Conservation (phyloP, 2,329 filamentous ascomycete species). For the Nemania sp. region DNA sequence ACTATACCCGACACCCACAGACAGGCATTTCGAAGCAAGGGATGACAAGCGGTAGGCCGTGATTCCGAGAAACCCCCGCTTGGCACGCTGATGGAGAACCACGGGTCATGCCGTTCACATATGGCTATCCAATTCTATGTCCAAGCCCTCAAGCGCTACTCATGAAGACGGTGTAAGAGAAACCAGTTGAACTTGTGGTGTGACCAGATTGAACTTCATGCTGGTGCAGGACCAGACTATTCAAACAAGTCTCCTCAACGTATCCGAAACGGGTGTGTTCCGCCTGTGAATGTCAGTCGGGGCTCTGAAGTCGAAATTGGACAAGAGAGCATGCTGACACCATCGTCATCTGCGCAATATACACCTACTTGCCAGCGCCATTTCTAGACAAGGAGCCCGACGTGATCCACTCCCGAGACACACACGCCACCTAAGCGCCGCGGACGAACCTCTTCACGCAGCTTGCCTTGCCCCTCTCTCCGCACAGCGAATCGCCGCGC, state of each 20-base stretch:
- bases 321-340: constrained; percentile 33
- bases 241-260: constrained; percentile 41
- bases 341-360: constrained; percentile 21
- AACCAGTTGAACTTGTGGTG: constrained; percentile 36
- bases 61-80: neutral
- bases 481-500: constrained; percentile 42
- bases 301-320: too few relatives aligned
- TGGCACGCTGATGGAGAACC: neutral
- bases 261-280: constrained; percentile 38
- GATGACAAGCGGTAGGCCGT: constrained; percentile 38
- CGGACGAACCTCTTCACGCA: constrained; percentile 35
- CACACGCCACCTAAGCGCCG: constrained; percentile 30
- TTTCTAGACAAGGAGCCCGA: constrained; percentile 39
- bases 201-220: constrained; percentile 41
- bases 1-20: constrained; percentile 44
- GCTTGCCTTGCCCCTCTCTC: constrained; percentile 36
- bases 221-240: constrained; percentile 42
- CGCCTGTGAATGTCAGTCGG: too few relatives aligned
- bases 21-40: constrained; percentile 41
- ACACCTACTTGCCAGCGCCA: constrained; percentile 21
- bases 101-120: constrained; percentile 37
- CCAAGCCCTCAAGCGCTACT: constrained; percentile 40
- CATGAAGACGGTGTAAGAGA: constrained; percentile 37
- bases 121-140: constrained; percentile 34
- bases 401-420: constrained; percentile 26